phyloP scores from a whole-genome alignment of 2,329 filamentous ascomycete species.

The Penicillium sp. region DNA sequence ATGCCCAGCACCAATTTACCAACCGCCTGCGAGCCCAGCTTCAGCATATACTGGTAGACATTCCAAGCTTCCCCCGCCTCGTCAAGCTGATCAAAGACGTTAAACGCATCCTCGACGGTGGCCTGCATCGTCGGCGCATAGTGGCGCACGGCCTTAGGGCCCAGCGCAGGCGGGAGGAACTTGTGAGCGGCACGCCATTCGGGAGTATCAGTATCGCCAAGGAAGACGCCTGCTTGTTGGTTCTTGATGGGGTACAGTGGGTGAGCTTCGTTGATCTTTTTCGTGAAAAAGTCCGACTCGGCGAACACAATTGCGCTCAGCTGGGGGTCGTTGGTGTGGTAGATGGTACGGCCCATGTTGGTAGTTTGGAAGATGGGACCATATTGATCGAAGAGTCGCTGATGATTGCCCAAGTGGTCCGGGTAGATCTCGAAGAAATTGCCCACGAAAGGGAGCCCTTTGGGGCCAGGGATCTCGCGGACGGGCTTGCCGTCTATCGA shows the following conservation, averaged over 20 bases:
- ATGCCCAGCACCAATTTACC: conserved; percentile 48
- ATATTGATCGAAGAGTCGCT: conserved; percentile 56
- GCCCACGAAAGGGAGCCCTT: conserved; percentile 45
- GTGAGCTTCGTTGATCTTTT: conserved; percentile 46
- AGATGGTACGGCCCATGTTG: conserved; percentile 54
- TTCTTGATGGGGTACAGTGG: conserved; percentile 34
- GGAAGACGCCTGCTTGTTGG: conserved; percentile 33
- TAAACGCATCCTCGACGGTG: conserved; percentile 54
- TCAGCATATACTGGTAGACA: conserved; percentile 54
- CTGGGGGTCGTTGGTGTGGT: conserved; percentile 55
- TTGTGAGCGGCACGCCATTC: conserved; percentile 56
- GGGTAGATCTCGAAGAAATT: conserved; percentile 59
- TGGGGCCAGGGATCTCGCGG: conserved; percentile 25
- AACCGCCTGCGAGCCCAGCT: conserved; percentile 48
- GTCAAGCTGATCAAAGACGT: conserved; percentile 53
- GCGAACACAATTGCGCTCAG: conserved; percentile 50
- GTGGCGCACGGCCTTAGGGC: conserved; percentile 23
- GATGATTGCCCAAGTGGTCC: conserved; percentile 60
- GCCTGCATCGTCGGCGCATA: conserved; percentile 62
- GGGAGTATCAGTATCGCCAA: conserved; percentile 34
- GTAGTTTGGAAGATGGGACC: conserved; percentile 56
- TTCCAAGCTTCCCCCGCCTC: conserved; percentile 48
- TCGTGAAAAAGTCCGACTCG: conserved; percentile 57
- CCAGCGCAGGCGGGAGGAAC: conserved; percentile 42
- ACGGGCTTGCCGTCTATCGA: conserved; percentile 33